These are phyloP conservation scores for Clarireedia paspali DNA, from an alignment of 2,329 filamentous ascomycete species.

Conservation along the genomic window DNA sequence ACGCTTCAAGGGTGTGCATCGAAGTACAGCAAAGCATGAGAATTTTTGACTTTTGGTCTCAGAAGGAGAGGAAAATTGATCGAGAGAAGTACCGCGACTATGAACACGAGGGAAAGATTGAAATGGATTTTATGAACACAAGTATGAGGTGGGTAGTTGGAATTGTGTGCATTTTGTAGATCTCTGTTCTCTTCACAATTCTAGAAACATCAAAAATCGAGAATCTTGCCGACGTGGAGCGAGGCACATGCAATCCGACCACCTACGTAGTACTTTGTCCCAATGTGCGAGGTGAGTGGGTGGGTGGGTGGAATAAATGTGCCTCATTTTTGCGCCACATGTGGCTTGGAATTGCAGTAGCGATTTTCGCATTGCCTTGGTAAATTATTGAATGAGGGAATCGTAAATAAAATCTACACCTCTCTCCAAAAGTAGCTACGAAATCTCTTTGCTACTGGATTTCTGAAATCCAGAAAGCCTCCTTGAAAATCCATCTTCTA, in stretches of 20 bases:
- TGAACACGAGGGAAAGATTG: neutral
- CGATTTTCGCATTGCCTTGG: slow-evolving; percentile 5
- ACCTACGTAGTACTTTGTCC: too few relatives aligned
- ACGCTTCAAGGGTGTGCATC: neutral
- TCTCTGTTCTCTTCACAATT: too few relatives aligned
- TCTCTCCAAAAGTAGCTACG: neutral
- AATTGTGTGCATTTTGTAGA: too few relatives aligned
- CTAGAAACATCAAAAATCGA: too few relatives aligned
- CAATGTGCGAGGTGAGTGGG: too few relatives aligned
- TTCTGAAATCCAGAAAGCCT: neutral
- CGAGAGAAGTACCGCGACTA: neutral
- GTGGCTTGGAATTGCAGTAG: neutral
- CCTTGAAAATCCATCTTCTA: neutral
- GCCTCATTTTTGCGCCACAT: neutral
- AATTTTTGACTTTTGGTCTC: neutral
- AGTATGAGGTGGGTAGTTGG: too few relatives aligned
- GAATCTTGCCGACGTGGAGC: too few relatives aligned
- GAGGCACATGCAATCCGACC: too few relatives aligned
- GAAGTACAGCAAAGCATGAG: slow-evolving; percentile 7
- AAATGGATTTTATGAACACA: neutral
- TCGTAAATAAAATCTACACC: slow-evolving; percentile 6
- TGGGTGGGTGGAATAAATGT: neutral
- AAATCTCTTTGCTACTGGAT: slow-evolving; percentile 2
- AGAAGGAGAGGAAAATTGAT: neutral
- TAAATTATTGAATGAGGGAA: slow-evolving; percentile 7